Evolutionary conservation across 441 rosid species (phyloP).

Genomic region (Gossypium aridum): DNA sequence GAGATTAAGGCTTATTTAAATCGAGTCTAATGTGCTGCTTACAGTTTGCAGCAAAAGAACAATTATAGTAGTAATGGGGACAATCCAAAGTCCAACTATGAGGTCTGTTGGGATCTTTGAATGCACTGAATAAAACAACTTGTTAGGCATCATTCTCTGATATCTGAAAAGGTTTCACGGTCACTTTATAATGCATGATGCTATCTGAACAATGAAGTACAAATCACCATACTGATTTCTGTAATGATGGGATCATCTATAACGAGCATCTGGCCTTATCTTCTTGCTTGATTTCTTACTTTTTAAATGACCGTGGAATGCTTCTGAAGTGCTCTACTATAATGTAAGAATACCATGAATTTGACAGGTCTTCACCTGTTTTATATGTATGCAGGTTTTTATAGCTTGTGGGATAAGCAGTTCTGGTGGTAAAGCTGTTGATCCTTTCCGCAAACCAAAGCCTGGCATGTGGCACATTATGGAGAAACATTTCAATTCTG

Average conservation of each 20-base stretch:
- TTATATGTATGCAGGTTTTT: slow-evolving; percentile 52
- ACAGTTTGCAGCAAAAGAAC: neutral
- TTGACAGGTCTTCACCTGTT: slow-evolving; percentile 1
- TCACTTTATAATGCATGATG: neutral
- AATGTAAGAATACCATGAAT: neutral
- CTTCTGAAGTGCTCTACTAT: neutral
- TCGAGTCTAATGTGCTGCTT: neutral
- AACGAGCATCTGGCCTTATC: neutral
- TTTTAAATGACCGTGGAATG: neutral
- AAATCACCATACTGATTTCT: neutral
- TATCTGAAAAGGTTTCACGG: neutral
- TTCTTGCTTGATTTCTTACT: neutral
- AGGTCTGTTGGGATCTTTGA: neutral
- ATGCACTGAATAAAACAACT: neutral
- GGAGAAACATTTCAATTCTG: slow-evolving; percentile 81
- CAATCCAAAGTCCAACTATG: neutral
- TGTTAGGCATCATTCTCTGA: neutral
- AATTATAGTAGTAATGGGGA: neutral
- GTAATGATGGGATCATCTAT: neutral
- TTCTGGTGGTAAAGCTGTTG: slow-evolving; percentile 45
- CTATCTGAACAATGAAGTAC: neutral
- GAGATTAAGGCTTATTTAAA: neutral
- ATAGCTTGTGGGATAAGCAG: slow-evolving; percentile 65
- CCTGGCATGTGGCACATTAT: slow-evolving; percentile 88
- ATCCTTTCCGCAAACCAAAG: slow-evolving; percentile 79